Percentiles rank a stretch among this genome's conserved stretches.
These are phyloP conservation scores for Penicillium salamii DNA, from an alignment of 495 filamentous ascomycete species.

Conservation along the genomic window DNA sequence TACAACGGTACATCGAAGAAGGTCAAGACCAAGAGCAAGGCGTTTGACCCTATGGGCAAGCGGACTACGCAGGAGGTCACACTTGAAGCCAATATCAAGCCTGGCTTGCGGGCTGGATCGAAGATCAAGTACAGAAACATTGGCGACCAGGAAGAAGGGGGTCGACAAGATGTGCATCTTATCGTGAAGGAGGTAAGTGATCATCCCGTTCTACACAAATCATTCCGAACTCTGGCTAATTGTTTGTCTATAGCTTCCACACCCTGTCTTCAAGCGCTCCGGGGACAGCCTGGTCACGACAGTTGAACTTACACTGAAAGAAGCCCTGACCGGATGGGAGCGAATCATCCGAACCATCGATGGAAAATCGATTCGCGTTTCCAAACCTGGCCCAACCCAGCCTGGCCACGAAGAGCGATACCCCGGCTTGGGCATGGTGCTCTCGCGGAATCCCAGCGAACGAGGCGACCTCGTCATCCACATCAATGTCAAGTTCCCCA, in stretches of 20 bases:
- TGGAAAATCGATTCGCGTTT: slow-evolving; percentile 73
- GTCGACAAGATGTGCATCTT: slow-evolving; percentile 94
- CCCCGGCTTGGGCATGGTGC: slow-evolving; percentile 84
- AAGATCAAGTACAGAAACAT: slow-evolving; percentile 98
- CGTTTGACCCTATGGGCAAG: slow-evolving; percentile 80
- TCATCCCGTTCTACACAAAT: neutral
- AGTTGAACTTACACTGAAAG: slow-evolving; percentile 84
- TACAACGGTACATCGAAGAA: slow-evolving; percentile 85
- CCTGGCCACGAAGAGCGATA: slow-evolving; percentile 79
- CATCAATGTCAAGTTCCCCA: slow-evolving; percentile 88
- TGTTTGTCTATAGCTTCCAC: slow-evolving; percentile 63
- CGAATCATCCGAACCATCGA: slow-evolving; percentile 92
- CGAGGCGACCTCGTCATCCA: slow-evolving; percentile 87
- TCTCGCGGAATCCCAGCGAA: slow-evolving; percentile 79
- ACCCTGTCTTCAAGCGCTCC: slow-evolving; percentile 76
- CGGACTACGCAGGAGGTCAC: slow-evolving; percentile 83
- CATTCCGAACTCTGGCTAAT: slow-evolving; percentile 18
- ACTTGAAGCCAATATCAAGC: slow-evolving; percentile 90
- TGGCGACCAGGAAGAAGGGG: slow-evolving; percentile 94
- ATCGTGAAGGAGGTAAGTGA: slow-evolving; percentile 84
- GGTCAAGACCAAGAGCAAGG: slow-evolving; percentile 96
- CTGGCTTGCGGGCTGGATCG: slow-evolving; percentile 88
- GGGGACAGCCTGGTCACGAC: slow-evolving; percentile 79
- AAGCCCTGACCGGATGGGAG: slow-evolving; percentile 94
- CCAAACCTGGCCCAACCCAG: slow-evolving; percentile 76